phyloP scores from a whole-genome alignment of 768 basidiomycete species.

The Solioccasus polychromus region DNA sequence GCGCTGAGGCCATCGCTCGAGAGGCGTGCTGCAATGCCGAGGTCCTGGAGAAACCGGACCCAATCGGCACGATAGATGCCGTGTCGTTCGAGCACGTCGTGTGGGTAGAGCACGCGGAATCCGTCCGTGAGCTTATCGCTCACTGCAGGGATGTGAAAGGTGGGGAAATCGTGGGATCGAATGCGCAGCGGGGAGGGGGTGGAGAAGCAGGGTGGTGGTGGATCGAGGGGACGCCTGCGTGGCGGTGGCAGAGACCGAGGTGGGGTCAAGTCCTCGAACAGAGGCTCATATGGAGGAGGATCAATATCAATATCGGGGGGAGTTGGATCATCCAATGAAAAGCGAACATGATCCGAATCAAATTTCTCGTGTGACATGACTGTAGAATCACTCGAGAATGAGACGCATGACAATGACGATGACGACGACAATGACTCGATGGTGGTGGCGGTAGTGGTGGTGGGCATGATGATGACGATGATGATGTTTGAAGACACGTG shows the following conservation, averaged over 20 bases:
- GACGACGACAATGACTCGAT: too few relatives aligned
- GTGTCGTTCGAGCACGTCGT: conserved; percentile 23
- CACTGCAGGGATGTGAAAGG: conserved; percentile 24
- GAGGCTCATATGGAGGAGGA: conserved; percentile 29
- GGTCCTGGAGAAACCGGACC: conserved; percentile 30
- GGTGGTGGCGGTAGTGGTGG: too few relatives aligned
- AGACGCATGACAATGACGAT: too few relatives aligned
- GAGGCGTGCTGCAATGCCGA: conserved; percentile 27
- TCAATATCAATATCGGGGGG: not conserved
- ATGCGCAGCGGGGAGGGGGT: conserved; percentile 26
- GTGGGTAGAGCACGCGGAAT: conserved; percentile 27
- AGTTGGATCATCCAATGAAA: not conserved
- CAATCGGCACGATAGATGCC: conserved; percentile 27
- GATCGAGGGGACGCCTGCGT: conserved; percentile 26
- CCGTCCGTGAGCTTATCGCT: conserved; percentile 22
- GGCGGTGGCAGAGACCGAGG: not conserved
- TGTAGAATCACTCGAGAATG: too few relatives aligned
- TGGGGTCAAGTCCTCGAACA: too few relatives aligned
- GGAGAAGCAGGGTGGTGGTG: conserved; percentile 31
- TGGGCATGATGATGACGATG: too few relatives aligned
- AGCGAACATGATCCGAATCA: not conserved
- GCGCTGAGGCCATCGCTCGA: conserved; percentile 20
- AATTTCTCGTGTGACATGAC: too few relatives aligned
- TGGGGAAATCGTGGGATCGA: conserved; percentile 25
- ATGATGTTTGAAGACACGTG: too few relatives aligned